A percentile compares a stretch with the other conserved stretches of the same genome.
Conservation (phyloP, 345 rosid genomes). For the Rhizophora mangle region DNA sequence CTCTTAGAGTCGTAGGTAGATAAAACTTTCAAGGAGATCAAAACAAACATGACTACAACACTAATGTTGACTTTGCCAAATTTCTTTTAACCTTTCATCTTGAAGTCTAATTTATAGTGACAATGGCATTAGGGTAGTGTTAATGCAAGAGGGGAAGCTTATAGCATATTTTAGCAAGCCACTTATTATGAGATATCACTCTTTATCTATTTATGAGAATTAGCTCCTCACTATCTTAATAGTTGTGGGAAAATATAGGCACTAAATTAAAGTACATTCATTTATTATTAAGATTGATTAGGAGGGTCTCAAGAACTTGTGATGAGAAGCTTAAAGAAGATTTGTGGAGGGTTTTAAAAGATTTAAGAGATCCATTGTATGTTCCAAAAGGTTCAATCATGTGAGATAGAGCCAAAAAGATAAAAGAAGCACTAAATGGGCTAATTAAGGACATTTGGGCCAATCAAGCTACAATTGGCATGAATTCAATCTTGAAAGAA, state of each 20-base stretch:
- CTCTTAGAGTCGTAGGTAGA: background rate
- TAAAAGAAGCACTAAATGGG: too few relatives aligned
- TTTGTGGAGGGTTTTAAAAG: too few relatives aligned
- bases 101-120: background rate
- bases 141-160: background rate
- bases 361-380: too few relatives aligned
- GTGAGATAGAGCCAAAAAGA: too few relatives aligned
- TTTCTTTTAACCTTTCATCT: background rate
- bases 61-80: background rate
- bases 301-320: too few relatives aligned
- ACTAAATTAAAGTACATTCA: too few relatives aligned
- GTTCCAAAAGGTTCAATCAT: too few relatives aligned
- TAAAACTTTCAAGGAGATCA: background rate
- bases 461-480: too few relatives aligned
- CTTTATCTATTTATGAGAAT: background rate
- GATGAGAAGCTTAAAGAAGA: too few relatives aligned
- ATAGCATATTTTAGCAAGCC: background rate
- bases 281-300: too few relatives aligned
- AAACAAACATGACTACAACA: background rate
- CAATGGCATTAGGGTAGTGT: background rate
- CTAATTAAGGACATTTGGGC: too few relatives aligned
- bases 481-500: too few relatives aligned
- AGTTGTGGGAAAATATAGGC: background rate
- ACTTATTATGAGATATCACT: background rate
- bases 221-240: background rate